Conservation (phyloP, 2,329 filamentous ascomycete genomes). For the Aciculosporium take region DNA sequence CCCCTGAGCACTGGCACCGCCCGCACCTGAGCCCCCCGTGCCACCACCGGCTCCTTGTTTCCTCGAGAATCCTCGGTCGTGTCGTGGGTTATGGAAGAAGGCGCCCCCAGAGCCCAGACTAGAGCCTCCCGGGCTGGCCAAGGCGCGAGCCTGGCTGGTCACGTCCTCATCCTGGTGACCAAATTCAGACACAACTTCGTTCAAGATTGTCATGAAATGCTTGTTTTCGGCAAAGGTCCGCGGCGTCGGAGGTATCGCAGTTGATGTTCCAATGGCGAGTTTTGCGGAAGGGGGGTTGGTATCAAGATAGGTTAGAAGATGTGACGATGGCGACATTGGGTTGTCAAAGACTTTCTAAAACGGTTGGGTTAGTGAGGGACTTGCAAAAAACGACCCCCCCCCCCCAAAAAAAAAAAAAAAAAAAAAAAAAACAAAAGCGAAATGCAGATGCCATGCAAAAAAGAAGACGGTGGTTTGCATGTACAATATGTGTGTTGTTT, state of each 20-base stretch:
- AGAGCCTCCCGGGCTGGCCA: slow-evolving; percentile 42
- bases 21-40: slow-evolving; percentile 31
- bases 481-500: slow-evolving; percentile 40
- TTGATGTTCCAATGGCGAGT: slow-evolving; percentile 46
- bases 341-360: slow-evolving; percentile 44
- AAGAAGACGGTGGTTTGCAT: not conserved
- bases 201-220: slow-evolving; percentile 43
- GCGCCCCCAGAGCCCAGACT: slow-evolving; percentile 37
- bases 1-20: slow-evolving; percentile 45
- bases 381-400: not conserved
- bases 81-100: slow-evolving; percentile 31
- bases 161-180: slow-evolving; percentile 43
- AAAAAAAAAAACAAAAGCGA: not conserved
- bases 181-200: slow-evolving; percentile 40
- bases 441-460: not conserved
- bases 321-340: slow-evolving; percentile 27
- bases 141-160: slow-evolving; percentile 41
- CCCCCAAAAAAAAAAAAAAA: not conserved
- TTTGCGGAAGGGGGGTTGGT: slow-evolving; percentile 37
- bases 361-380: slow-evolving; percentile 6
- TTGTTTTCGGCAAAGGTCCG: slow-evolving; percentile 45
- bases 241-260: slow-evolving; percentile 45
- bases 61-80: slow-evolving; percentile 17
- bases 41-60: slow-evolving; percentile 26
- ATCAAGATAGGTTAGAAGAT: slow-evolving; percentile 46